Evolutionary conservation across 73 alveolate genomes (phyloP).

Genomic region (Effrenium voratum): DNA sequence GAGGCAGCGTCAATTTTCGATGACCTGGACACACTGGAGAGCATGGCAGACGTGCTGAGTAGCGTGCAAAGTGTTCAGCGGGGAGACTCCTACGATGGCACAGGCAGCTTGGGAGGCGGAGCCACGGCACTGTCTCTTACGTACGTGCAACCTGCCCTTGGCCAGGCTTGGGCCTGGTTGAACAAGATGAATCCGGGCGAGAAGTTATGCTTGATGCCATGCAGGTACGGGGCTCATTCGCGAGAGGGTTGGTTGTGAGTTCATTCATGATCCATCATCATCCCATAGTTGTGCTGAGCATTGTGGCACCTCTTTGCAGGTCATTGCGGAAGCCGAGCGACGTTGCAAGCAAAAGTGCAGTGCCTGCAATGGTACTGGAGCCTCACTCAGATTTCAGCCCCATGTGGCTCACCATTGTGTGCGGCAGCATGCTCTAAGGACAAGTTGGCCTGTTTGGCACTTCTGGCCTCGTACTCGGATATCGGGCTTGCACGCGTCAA

Average conservation of each 20-base stretch:
- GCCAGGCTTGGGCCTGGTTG: too few species aligned
- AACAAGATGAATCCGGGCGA: too few species aligned
- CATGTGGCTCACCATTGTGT: not conserved
- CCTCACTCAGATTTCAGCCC: not conserved
- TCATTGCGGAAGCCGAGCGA: constrained; percentile 16
- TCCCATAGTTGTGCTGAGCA: too few species aligned
- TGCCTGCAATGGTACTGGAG: constrained; percentile 1
- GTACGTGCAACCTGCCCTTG: too few species aligned
- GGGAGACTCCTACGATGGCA: too few species aligned
- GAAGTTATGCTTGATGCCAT: too few species aligned
- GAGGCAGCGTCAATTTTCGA: constrained; percentile 43
- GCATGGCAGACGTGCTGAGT: constrained; percentile 10
- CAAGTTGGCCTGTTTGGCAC: constrained; percentile 62
- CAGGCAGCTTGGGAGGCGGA: too few species aligned
- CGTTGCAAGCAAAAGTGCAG: not conserved
- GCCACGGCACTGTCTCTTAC: too few species aligned
- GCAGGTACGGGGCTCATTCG: too few species aligned
- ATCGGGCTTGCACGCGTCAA: not conserved
- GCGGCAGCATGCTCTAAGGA: not conserved
- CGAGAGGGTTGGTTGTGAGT: too few species aligned
- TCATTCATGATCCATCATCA: too few species aligned
- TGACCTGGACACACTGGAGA: constrained; percentile 19
- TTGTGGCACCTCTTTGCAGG: too few species aligned
- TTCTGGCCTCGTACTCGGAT: not conserved
- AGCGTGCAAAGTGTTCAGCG: constrained; percentile 7